Conservation (phyloP, 495 filamentous ascomycete genomes). For the Penicillium macrosclerotiorum region DNA sequence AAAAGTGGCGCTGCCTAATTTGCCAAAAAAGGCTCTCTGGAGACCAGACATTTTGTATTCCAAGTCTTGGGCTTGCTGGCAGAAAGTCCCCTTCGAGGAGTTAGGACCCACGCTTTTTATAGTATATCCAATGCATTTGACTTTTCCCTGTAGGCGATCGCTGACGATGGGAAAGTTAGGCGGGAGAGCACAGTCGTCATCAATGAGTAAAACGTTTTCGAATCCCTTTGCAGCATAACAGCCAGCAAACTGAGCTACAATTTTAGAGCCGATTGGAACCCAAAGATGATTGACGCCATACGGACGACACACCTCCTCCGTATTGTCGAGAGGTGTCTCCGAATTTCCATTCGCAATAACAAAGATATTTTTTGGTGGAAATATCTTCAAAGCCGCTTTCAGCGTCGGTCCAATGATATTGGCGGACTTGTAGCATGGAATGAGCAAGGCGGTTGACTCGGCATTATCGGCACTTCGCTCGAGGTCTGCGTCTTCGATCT, state of each 20-base stretch:
- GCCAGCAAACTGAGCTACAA: slow-evolving; percentile 48
- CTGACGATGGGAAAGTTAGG: slow-evolving; percentile 41
- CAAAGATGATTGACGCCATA: slow-evolving; percentile 42
- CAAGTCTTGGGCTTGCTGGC: slow-evolving; percentile 47
- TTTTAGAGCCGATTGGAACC: slow-evolving; percentile 41
- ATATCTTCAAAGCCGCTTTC: slow-evolving; percentile 44
- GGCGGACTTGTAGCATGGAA: slow-evolving; percentile 49
- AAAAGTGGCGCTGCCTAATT: slow-evolving; percentile 41
- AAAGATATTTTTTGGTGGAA: slow-evolving; percentile 44
- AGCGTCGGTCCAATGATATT: slow-evolving; percentile 41
- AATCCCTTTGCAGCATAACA: slow-evolving; percentile 40
- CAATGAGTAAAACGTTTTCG: slow-evolving; percentile 42
- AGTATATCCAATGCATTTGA: slow-evolving; percentile 44
- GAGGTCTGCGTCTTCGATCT: slow-evolving; percentile 6
- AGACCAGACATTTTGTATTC: slow-evolving; percentile 47
- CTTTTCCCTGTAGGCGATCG: slow-evolving; percentile 34
- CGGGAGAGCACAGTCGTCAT: slow-evolving; percentile 48
- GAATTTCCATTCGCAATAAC: slow-evolving; percentile 46
- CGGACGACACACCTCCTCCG: slow-evolving; percentile 43
- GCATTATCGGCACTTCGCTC: slow-evolving; percentile 17
- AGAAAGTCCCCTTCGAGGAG: slow-evolving; percentile 30
- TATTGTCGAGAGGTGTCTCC: slow-evolving; percentile 38
- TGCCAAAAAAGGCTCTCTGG: slow-evolving; percentile 38
- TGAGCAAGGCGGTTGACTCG: slow-evolving; percentile 42
- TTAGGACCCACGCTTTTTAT: slow-evolving; percentile 40